Conservation (phyloP, 306 rosid genomes). For the Prosopis cineraria region DNA sequence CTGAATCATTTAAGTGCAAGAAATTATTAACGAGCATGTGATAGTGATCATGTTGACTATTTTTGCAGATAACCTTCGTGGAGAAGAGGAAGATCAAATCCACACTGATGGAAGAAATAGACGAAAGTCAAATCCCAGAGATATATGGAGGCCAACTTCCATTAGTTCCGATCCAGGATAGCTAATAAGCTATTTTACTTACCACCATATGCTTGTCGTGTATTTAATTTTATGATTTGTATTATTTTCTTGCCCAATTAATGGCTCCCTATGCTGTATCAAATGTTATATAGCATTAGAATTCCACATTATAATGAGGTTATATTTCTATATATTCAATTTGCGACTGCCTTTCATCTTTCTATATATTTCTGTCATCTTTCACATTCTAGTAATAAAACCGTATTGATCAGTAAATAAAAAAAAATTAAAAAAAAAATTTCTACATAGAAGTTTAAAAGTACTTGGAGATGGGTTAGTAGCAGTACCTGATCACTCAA, state of each 20-base stretch:
- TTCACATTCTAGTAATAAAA: background rate
- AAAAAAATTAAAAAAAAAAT: too few species aligned
- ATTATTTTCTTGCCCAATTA: conserved; percentile 27
- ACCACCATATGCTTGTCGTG: background rate
- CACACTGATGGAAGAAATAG: conserved; percentile 68
- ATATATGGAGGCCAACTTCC: conserved; percentile 67
- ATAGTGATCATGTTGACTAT: conserved; percentile 13
- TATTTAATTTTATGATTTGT: background rate
- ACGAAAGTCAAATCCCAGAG: conserved; percentile 77
- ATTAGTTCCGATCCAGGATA: conserved; percentile 67
- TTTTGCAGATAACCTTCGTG: conserved; percentile 67
- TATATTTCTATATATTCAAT: background rate
- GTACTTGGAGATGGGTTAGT: background rate
- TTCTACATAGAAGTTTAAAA: background rate
- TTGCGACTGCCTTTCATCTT: background rate
- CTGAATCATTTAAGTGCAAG: background rate
- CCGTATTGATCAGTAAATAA: background rate
- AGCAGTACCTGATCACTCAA: background rate
- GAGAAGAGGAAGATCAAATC: conserved; percentile 58
- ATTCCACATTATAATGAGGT: background rate
- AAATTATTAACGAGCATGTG: background rate
- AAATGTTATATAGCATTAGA: background rate
- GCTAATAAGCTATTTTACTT: conserved; percentile 47
- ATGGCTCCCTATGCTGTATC: background rate
- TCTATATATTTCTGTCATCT: too few species aligned